Evolutionary conservation across 139 green algal genomes (phyloP).

Genomic region (Chlorella sp.): DNA sequence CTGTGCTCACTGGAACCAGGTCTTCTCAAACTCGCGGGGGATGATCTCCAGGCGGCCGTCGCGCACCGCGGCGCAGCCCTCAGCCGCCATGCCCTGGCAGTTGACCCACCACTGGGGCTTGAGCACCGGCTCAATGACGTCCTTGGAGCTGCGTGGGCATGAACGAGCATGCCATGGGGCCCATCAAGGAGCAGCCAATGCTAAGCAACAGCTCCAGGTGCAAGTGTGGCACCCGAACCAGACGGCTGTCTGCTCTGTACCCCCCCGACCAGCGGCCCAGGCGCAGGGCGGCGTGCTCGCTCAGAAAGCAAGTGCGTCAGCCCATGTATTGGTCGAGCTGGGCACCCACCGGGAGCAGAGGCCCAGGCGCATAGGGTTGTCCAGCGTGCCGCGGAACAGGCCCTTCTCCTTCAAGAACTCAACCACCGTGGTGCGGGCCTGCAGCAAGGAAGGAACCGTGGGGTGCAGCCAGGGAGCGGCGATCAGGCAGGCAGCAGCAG

Average conservation of each 20-base stretch:
- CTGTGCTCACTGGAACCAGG: slow-evolving; percentile 75
- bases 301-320: too few species aligned
- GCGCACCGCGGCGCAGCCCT: slow-evolving; percentile 79
- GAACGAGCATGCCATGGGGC: too few species aligned
- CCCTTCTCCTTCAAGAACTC: slow-evolving; percentile 86
- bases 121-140: slow-evolving; percentile 99
- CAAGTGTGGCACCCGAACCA: too few species aligned
- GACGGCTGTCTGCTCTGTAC: too few species aligned
- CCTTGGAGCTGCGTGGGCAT: slow-evolving; percentile 68
- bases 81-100: slow-evolving; percentile 88
- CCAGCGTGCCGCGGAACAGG: slow-evolving; percentile 80
- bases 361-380: slow-evolving; percentile 96
- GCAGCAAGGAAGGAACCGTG: background rate
- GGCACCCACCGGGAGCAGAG: slow-evolving; percentile 77
- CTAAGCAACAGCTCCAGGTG: too few species aligned
- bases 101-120: slow-evolving; percentile 97
- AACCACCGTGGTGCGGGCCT: slow-evolving; percentile 85
- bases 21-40: slow-evolving; percentile 88
- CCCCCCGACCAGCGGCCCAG: too few species aligned
- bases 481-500: too few species aligned
- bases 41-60: slow-evolving; percentile 90
- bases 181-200: too few species aligned
- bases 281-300: too few species aligned
- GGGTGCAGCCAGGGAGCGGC: too few species aligned
- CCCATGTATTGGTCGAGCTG: too few species aligned